Conservation (phyloP, 148 eudicot genomes). For the Gaultheria prostrata region DNA sequence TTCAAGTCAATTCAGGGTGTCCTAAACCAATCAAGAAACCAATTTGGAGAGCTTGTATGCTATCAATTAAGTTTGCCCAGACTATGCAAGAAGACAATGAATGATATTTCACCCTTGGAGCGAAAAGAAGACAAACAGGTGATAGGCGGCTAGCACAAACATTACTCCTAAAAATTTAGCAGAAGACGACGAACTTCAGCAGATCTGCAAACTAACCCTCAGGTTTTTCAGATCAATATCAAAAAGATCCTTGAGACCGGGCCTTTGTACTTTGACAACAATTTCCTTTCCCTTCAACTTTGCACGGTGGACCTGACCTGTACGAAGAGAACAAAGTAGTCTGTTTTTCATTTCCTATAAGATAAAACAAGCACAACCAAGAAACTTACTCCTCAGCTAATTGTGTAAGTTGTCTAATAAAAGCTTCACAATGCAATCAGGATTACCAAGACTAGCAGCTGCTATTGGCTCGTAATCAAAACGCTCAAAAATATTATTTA, state of each 20-base stretch:
- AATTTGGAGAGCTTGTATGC: background rate
- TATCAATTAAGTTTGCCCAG: background rate
- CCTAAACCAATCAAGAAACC: background rate
- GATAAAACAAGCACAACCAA: background rate
- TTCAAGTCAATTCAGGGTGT: background rate
- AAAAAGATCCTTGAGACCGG: constrained; percentile 96
- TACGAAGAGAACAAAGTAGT: constrained; percentile 17
- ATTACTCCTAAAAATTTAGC: constrained; percentile 1
- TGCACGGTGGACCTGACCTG: constrained; percentile 99
- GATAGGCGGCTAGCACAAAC: background rate
- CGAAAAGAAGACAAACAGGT: background rate
- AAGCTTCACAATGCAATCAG: background rate
- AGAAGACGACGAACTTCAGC: background rate
- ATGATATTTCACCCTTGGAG: background rate
- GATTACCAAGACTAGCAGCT: constrained; percentile 94
- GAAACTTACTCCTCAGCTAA: background rate
- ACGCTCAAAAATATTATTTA: constrained; percentile 69
- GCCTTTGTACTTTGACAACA: constrained; percentile 96
- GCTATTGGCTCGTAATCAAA: constrained; percentile 96
- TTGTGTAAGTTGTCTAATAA: background rate
- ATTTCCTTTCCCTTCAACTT: constrained; percentile 84
- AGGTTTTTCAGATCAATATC: constrained; percentile 98
- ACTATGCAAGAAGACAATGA: background rate
- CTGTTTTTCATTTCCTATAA: constrained; percentile 11
- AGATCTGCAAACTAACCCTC: constrained; percentile 56